Evolutionary conservation across 2,329 filamentous ascomycete genomes (phyloP).

Genomic region (Fusarium caatingaense): DNA sequence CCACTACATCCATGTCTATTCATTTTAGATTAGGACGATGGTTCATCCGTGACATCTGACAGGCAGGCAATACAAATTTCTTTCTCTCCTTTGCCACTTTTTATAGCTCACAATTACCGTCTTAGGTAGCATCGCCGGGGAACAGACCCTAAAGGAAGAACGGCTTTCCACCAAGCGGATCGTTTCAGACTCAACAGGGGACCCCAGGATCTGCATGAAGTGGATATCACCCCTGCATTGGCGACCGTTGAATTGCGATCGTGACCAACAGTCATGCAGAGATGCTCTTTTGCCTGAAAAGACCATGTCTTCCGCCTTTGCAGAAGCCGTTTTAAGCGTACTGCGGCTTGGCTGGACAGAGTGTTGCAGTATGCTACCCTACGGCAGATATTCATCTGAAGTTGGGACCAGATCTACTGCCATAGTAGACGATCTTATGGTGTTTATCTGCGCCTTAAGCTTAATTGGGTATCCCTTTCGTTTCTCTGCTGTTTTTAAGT

Average conservation of each 20-base stretch:
- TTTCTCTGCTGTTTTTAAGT: not conserved
- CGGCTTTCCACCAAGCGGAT: slow-evolving; percentile 4
- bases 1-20: slow-evolving; percentile 11
- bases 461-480: not conserved
- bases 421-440: slow-evolving; percentile 3
- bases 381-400: not conserved
- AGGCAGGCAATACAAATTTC: not conserved
- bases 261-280: not conserved
- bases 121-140: slow-evolving; percentile 2
- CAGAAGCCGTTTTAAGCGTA: not conserved
- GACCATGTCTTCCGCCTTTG: not conserved
- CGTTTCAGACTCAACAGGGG: not conserved
- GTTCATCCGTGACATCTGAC: not conserved
- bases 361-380: not conserved
- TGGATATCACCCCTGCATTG: not conserved
- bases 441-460: not conserved
- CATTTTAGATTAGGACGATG: not conserved
- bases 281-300: not conserved
- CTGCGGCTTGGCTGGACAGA: not conserved
- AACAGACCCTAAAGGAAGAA: not conserved
- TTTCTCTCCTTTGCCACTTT: not conserved
- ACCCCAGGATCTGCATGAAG: not conserved
- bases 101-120: slow-evolving; percentile 2
- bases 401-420: not conserved
- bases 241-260: not conserved